Percentiles rank a stretch among this genome's conserved stretches.
phyloP scores from a whole-genome alignment of 176 grass and related monocot genomes.

The Stipa capillata region DNA sequence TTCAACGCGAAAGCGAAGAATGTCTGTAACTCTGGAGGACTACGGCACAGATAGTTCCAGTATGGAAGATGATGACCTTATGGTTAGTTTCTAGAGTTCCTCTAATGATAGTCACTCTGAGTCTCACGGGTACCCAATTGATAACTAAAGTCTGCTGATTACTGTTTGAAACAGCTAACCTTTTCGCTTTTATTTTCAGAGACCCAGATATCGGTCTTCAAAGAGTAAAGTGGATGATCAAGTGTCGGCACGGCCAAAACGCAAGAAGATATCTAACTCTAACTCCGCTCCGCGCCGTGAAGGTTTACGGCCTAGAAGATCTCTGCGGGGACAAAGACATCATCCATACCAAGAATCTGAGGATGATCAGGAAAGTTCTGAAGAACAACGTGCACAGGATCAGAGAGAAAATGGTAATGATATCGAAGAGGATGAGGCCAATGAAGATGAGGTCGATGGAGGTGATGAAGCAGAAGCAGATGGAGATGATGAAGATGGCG shows the following conservation, averaged over 20 bases:
- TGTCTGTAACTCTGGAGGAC: constrained; percentile 81
- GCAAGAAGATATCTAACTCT: constrained; percentile 52
- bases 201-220: constrained; percentile 72
- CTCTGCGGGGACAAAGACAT: constrained; percentile 41
- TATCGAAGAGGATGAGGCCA: constrained; percentile 66
- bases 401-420: constrained; percentile 86
- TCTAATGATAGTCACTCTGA: background rate
- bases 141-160: background rate
- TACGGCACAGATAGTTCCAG: constrained; percentile 85
- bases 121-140: background rate
- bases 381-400: constrained; percentile 48
- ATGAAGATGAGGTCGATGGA: constrained; percentile 73
- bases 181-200: constrained; percentile 30
- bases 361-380: constrained; percentile 77
- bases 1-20: constrained; percentile 90
- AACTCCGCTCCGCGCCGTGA: constrained; percentile 76
- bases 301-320: constrained; percentile 85
- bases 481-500: constrained; percentile 93
- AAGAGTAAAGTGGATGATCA: constrained; percentile 67
- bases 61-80: constrained; percentile 96
- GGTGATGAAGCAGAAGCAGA: constrained; percentile 90
- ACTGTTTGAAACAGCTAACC: background rate
- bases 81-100: constrained; percentile 51
- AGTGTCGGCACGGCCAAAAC: constrained; percentile 34
- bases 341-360: constrained; percentile 75